These are phyloP conservation scores for Leccinum variicolor DNA, from an alignment of 768 basidiomycete genomes.

Conservation along the genomic window DNA sequence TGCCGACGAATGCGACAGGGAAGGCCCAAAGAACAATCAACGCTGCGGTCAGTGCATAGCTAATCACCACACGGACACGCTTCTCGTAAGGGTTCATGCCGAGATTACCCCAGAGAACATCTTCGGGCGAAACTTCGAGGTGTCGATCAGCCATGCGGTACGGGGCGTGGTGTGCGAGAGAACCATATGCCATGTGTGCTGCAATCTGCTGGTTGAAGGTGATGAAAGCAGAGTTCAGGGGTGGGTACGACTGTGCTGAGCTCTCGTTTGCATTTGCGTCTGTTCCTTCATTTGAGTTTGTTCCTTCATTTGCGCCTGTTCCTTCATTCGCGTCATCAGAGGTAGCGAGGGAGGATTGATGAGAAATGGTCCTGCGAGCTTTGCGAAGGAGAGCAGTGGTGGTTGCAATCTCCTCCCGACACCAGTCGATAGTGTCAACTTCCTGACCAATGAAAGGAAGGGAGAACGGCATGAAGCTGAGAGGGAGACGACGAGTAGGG, in stretches of 20 bases:
- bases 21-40: slow-evolving; percentile 88
- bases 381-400: slow-evolving; percentile 53
- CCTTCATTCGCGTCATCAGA: slow-evolving; percentile 24
- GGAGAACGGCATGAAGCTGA: slow-evolving; percentile 50
- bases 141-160: slow-evolving; percentile 76
- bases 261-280: slow-evolving; percentile 8
- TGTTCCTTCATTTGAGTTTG: slow-evolving; percentile 11
- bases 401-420: slow-evolving; percentile 63
- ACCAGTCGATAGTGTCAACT: slow-evolving; percentile 94
- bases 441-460: slow-evolving; percentile 76
- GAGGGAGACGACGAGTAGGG: slow-evolving; percentile 71
- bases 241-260: slow-evolving; percentile 45
- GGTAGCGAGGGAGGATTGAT: slow-evolving; percentile 12
- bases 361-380: slow-evolving; percentile 35
- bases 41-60: slow-evolving; percentile 72
- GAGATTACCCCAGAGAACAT: slow-evolving; percentile 92
- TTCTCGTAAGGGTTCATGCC: slow-evolving; percentile 87
- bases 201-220: slow-evolving; percentile 92
- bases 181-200: slow-evolving; percentile 82
- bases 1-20: slow-evolving; percentile 85
- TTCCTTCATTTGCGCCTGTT: slow-evolving; percentile 2
- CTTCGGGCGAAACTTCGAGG: slow-evolving; percentile 80
- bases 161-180: slow-evolving; percentile 74
- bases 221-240: slow-evolving; percentile 75
- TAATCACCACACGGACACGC: slow-evolving; percentile 60